phyloP scores from a whole-genome alignment of 305 asterid genomes.

The Fraxinus angustifolia region DNA sequence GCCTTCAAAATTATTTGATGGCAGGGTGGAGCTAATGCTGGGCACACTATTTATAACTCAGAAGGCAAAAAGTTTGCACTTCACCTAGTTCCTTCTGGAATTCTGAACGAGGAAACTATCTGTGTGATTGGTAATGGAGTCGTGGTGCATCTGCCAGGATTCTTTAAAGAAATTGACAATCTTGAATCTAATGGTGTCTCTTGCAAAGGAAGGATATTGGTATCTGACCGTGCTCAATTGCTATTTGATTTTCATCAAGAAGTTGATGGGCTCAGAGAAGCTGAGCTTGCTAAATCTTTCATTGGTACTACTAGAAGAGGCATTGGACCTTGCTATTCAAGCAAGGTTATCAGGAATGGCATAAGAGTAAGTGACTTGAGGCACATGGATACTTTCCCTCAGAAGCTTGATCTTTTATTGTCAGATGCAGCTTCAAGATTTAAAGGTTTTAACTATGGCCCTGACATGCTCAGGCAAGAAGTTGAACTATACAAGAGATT shows the following conservation, averaged over 20 bases:
- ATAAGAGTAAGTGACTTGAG: constrained; percentile 84
- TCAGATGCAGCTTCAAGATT: constrained; percentile 89
- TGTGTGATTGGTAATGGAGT: constrained; percentile 96
- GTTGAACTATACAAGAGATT: constrained; percentile 70
- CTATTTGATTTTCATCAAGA: constrained; percentile 87
- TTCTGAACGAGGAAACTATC: constrained; percentile 68
- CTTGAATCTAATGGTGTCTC: constrained; percentile 85
- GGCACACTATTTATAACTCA: constrained; percentile 92
- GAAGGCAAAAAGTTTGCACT: constrained; percentile 96
- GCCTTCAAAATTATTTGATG: constrained; percentile 7
- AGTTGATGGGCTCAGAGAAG: constrained; percentile 86
- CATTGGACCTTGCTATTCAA: constrained; percentile 90
- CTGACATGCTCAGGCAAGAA: constrained; percentile 83
- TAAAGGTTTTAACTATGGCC: constrained; percentile 59
- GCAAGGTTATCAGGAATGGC: constrained; percentile 94
- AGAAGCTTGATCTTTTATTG: constrained; percentile 78
- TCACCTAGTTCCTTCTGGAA: constrained; percentile 95
- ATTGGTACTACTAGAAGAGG: constrained; percentile 95
- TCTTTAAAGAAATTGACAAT: constrained; percentile 75
- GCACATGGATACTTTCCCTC: constrained; percentile 92
- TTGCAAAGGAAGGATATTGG: constrained; percentile 77
- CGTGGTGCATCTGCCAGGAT: constrained; percentile 83
- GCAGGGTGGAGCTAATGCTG: constrained; percentile 96
- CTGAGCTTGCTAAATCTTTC: constrained; percentile 83
- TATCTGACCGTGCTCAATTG: constrained; percentile 92